Conservation (phyloP, 164 flowering plant genomes). For the Liriodendron chinense region DNA sequence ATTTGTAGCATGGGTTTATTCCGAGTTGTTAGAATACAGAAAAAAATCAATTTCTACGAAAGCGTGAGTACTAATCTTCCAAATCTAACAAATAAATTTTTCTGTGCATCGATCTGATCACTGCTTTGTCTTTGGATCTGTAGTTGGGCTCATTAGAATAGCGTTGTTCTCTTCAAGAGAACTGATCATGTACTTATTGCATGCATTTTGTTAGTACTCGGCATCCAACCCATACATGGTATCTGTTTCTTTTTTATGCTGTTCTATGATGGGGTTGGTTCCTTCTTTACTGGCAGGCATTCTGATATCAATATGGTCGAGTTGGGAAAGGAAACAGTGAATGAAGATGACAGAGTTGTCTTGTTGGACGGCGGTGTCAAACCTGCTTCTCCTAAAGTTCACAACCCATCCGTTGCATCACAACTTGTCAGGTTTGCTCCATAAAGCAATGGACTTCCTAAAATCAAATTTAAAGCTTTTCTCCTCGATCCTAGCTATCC, state of each 20-base stretch:
- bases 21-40: conserved; percentile 69
- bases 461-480: background rate
- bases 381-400: conserved; percentile 61
- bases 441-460: background rate
- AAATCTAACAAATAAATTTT: background rate
- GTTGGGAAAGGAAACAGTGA: conserved; percentile 42
- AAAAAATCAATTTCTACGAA: conserved; percentile 45
- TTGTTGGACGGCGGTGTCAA: conserved; percentile 73
- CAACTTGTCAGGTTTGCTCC: conserved; percentile 54
- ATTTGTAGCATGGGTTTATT: conserved; percentile 69
- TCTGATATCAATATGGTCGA: conserved; percentile 81
- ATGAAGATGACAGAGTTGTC: conserved; percentile 80
- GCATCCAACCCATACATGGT: background rate
- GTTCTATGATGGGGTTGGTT: background rate
- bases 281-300: conserved; percentile 32
- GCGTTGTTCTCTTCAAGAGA: background rate
- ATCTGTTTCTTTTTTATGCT: background rate
- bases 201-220: no score
- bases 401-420: conserved; percentile 36
- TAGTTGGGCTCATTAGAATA: background rate
- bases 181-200: background rate
- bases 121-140: background rate
- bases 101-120: background rate
- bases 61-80: conserved; percentile 51
- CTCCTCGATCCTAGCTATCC: background rate